Base-by-base conservation (phyloP, 106 monocot species). In the Amphibolis antarctica region DNA sequence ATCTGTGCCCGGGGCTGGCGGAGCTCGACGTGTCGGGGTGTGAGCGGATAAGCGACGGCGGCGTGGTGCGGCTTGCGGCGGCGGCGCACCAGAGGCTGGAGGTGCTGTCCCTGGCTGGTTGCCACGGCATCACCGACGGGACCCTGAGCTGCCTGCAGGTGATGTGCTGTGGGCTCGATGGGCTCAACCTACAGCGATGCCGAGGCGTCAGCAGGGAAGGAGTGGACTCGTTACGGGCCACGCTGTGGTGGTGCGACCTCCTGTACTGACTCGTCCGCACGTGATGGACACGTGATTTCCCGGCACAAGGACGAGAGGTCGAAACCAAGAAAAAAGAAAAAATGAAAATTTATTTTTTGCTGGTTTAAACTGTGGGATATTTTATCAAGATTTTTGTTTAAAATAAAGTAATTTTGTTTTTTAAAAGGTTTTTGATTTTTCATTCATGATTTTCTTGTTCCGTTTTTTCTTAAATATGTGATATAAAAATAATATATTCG, bases 1-100 rank as follows among this genome's bases (percentile, higher is more conserved):
- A n/a, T 53, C 19, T 66, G 2, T 78, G 77, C 62, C 30, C 44
- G 21, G 47, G 55, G 12, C 49, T 72, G 55, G 62, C 43, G 19
- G 72, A 72, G 56, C 62, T 78, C 10, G 63, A 78, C 28, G 30
- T 78, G n/a, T 44, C 62, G 12, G 47, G 67, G 55, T 78, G 72
- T 36, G 42, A 21, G 36, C 22, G 53, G 13, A 60, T 78, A 10
- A 72, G 25, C 28, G 77, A 78, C 47, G 54, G 12, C 10, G 77
- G 72, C 4, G 72, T 78, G 53, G 36, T 13, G 63, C 15, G 45
- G 31, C 29, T 75, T 46, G 65, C 26, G 26, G 9, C 10, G 17
- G 30, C 57, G 59, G 43, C 12, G 24, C 43, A 25, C 12, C 57
- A 30, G 63, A 54, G 23, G 71, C 53, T 78, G 56, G 56, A 78